phyloP scores from a whole-genome alignment of 2,329 filamentous ascomycete species.

The Xylaria hypoxylon region DNA sequence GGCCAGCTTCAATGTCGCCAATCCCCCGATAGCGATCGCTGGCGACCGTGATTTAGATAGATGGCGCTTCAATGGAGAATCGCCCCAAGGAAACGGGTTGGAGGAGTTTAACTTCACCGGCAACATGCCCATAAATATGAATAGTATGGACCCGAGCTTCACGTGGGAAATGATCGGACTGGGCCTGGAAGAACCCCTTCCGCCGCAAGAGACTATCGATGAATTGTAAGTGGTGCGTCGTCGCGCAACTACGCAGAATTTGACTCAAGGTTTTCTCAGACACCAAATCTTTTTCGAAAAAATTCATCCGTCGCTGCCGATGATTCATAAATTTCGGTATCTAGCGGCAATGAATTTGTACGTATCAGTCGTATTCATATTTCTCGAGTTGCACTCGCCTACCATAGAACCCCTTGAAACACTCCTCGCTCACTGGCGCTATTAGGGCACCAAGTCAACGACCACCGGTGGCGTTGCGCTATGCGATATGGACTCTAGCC shows the following conservation, averaged over 20 bases:
- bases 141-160: slow-evolving; percentile 67
- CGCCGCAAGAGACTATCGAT: slow-evolving; percentile 74
- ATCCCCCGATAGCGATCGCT: slow-evolving; percentile 60
- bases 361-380: slow-evolving; percentile 43
- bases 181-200: slow-evolving; percentile 69
- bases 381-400: neutral
- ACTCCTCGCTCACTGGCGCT: slow-evolving; percentile 28
- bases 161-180: slow-evolving; percentile 82
- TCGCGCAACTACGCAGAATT: neutral
- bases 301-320: slow-evolving; percentile 84
- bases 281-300: slow-evolving; percentile 92
- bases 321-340: slow-evolving; percentile 91
- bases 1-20: slow-evolving; percentile 58
- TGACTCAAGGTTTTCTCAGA: slow-evolving; percentile 55
- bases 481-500: slow-evolving; percentile 97
- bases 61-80: slow-evolving; percentile 68
- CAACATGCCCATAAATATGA: slow-evolving; percentile 63
- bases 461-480: slow-evolving; percentile 87
- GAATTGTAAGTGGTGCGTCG: slow-evolving; percentile 72
- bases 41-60: slow-evolving; percentile 63
- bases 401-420: neutral
- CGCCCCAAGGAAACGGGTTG: slow-evolving; percentile 58
- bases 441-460: slow-evolving; percentile 80
- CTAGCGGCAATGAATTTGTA: slow-evolving; percentile 87
- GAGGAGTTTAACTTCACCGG: slow-evolving; percentile 70